A percentile compares a stretch with the other conserved stretches of the same genome.
These are phyloP conservation scores for Sugiyamaella paludigena DNA, from an alignment of 1,139 yeast species.

Conservation along the genomic window DNA sequence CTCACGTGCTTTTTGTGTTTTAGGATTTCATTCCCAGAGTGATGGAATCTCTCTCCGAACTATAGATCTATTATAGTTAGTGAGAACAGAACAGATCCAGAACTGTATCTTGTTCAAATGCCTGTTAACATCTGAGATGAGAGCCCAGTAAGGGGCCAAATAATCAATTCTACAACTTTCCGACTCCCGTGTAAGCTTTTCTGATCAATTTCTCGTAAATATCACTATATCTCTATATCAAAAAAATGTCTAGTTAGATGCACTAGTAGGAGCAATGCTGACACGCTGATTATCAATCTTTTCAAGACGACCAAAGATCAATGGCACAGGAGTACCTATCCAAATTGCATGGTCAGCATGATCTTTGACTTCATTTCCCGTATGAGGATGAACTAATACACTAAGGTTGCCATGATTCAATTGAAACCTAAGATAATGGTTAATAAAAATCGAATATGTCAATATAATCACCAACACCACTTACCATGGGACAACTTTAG, in stretches of 20 bases:
- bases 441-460: not conserved
- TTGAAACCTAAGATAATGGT: slow-evolving; percentile 37
- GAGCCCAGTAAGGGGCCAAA: no score
- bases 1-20: no score
- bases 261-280: not conserved
- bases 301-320: slow-evolving; percentile 20
- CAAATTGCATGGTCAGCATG: slow-evolving; percentile 55
- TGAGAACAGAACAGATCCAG: no score
- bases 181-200: not conserved
- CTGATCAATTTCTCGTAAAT: no score
- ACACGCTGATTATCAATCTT: slow-evolving; percentile 2
- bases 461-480: not conserved
- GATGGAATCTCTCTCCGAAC: no score
- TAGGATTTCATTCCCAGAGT: no score
- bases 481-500: slow-evolving; percentile 37
- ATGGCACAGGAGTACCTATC: slow-evolving; percentile 45
- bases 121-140: no score
- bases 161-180: no score
- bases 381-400: slow-evolving; percentile 55
- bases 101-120: no score
- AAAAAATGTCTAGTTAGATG: no score
- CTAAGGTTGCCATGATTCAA: slow-evolving; percentile 51
- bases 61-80: no score
- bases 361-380: slow-evolving; percentile 44
- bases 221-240: no score